Evolutionary conservation across 345 rosid genomes (phyloP).

Genomic region (Melaleuca quinquenervia): DNA sequence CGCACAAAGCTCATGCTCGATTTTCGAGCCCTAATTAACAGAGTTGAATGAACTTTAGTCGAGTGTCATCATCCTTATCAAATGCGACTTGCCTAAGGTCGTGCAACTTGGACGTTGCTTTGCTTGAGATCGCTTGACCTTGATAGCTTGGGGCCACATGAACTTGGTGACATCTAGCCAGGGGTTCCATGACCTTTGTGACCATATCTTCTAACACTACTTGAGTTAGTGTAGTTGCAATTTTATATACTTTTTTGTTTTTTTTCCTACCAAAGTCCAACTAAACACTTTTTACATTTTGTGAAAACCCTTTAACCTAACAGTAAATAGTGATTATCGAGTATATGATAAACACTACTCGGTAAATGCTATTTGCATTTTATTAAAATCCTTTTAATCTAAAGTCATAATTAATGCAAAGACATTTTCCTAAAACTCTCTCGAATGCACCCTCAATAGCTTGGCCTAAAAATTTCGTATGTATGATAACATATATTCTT

Average conservation of each 20-base stretch:
- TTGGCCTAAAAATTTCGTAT: not conserved
- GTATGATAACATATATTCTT: too few species aligned
- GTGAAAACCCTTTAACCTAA: not conserved
- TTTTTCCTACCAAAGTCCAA: not conserved
- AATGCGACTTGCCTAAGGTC: not conserved
- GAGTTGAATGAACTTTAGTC: not conserved
- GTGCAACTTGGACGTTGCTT: not conserved
- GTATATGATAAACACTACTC: not conserved
- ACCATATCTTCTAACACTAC: not conserved
- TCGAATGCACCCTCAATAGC: not conserved
- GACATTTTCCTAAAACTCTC: not conserved
- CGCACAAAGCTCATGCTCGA: too few species aligned
- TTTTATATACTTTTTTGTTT: not conserved
- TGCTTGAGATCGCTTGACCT: accelerated
- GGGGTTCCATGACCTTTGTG: not conserved
- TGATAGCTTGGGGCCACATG: too few species aligned
- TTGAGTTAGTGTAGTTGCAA: accelerated
- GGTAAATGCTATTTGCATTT: not conserved
- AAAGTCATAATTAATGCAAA: not conserved
- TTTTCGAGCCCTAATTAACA: not conserved
- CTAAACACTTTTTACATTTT: too few species aligned
- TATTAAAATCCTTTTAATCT: not conserved
- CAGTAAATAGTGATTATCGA: not conserved
- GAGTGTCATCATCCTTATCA: not conserved
- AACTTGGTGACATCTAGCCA: accelerated